A percentile compares a stretch with the other conserved stretches of the same genome.
phyloP scores from a whole-genome alignment of 768 basidiomycete genomes.

The Leccinum aurantiacum region DNA sequence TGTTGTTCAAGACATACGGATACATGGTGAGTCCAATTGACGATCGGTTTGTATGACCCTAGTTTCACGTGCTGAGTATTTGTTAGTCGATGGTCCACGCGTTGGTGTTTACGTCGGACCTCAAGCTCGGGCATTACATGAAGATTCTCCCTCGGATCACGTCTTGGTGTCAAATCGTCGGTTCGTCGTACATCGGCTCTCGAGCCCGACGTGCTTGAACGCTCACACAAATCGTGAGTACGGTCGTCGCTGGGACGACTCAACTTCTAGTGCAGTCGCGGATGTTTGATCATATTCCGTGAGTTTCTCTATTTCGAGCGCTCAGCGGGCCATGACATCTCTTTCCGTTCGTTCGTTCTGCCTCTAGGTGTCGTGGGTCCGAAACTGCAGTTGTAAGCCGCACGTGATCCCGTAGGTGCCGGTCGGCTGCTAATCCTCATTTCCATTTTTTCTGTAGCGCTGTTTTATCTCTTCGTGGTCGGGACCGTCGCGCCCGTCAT shows the following conservation, averaged over 20 bases:
- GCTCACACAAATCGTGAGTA: conserved; percentile 51
- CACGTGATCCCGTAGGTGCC: conserved; percentile 9
- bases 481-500: conserved; percentile 66
- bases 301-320: conserved; percentile 17
- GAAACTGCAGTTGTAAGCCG: conserved; percentile 41
- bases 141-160: conserved; percentile 66
- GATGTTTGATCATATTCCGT: conserved; percentile 65
- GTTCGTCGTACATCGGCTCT: no score
- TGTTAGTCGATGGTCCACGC: conserved; percentile 42
- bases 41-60: not conserved
- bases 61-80: conserved; percentile 2
- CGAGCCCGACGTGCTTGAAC: no score
- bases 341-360: not conserved
- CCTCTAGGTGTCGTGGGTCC: conserved; percentile 72
- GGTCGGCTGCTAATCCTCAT: conserved; percentile 14
- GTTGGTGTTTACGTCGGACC: conserved; percentile 66
- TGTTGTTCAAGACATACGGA: conserved; percentile 86
- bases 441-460: conserved; percentile 31
- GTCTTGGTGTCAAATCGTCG: conserved; percentile 58
- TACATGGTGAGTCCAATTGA: conserved; percentile 47
- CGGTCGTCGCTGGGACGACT: conserved; percentile 66
- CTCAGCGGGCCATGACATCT: conserved; percentile 11
- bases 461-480: conserved; percentile 71
- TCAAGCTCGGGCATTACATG: conserved; percentile 75
- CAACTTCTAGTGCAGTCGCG: conserved; percentile 75